Evolutionary conservation across 2,329 filamentous ascomycete genomes (phyloP).

Genomic region (Claviceps paspali): DNA sequence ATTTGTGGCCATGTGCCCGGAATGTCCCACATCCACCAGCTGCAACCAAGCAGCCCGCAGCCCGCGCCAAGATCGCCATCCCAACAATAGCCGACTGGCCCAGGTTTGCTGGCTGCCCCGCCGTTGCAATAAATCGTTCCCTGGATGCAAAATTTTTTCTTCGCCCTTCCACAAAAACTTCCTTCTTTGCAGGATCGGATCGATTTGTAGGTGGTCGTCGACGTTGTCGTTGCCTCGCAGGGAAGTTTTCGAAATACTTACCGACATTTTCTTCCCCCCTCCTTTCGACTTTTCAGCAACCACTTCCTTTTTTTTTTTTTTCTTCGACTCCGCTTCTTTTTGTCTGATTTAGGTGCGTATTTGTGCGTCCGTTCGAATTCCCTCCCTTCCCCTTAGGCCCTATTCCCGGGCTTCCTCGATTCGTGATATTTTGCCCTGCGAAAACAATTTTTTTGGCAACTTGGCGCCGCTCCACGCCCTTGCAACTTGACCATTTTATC

Average conservation of each 20-base stretch:
- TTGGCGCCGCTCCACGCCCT: slow-evolving; percentile 1
- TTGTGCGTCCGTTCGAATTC: neutral
- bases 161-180: neutral
- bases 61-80: neutral
- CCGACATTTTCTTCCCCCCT: neutral
- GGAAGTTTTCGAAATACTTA: slow-evolving; percentile 3
- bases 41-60: neutral
- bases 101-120: slow-evolving; percentile 2
- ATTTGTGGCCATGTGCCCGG: neutral
- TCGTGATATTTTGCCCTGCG: neutral
- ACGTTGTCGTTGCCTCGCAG: slow-evolving; percentile 6
- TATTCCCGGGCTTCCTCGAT: neutral
- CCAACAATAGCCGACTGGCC: slow-evolving; percentile 1
- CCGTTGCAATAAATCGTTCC: slow-evolving; percentile 3
- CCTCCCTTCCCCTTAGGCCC: neutral
- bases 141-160: slow-evolving; percentile 4
- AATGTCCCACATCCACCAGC: neutral
- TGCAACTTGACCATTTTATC: neutral
- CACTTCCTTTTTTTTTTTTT: neutral
- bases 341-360: neutral
- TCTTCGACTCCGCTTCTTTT: neutral
- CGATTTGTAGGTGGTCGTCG: slow-evolving; percentile 6
- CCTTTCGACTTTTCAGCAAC: neutral
- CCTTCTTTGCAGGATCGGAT: slow-evolving; percentile 5
- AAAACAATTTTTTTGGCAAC: slow-evolving; percentile 4